phyloP scores from a whole-genome alignment of 176 grass and related monocot genomes.

The Musa itinerans region DNA sequence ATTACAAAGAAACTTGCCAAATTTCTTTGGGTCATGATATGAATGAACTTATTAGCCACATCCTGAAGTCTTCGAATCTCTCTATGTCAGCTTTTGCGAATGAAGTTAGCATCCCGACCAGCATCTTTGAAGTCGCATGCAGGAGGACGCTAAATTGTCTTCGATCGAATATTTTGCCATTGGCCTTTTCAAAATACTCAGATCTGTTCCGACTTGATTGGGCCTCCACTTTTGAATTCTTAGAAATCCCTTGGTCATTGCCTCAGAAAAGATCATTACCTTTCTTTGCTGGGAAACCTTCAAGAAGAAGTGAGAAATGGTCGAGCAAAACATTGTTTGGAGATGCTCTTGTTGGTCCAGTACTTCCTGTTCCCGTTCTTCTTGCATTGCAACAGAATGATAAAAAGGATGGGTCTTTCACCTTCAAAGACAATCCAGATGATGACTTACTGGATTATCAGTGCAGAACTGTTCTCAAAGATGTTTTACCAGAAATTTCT shows the following conservation, averaged over 20 bases:
- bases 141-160: constrained; percentile 53
- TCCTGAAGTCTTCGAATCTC: constrained; percentile 18
- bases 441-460: constrained; percentile 31
- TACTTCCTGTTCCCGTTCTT: constrained; percentile 70
- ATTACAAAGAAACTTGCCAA: constrained; percentile 16
- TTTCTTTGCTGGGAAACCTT: constrained; percentile 58
- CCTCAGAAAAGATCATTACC: constrained; percentile 24
- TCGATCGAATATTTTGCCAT: constrained; percentile 34
- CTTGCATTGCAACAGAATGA: constrained; percentile 61
- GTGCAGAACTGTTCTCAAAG: constrained; percentile 48
- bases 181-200: constrained; percentile 58
- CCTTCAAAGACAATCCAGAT: constrained; percentile 20
- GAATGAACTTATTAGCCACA: constrained; percentile 38
- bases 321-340: constrained; percentile 36
- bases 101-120: constrained; percentile 55
- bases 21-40: constrained; percentile 48
- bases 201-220: constrained; percentile 33
- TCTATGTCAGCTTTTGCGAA: constrained; percentile 49
- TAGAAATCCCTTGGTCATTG: constrained; percentile 46
- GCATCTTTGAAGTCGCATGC: constrained; percentile 70
- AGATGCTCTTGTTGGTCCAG: constrained; percentile 56
- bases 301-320: constrained; percentile 46
- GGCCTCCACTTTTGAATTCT: constrained; percentile 40
- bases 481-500: constrained; percentile 56
- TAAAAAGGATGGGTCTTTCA: constrained; percentile 13